Evolutionary conservation across 345 rosid species (phyloP).

Genomic region (Brassica cretica): DNA sequence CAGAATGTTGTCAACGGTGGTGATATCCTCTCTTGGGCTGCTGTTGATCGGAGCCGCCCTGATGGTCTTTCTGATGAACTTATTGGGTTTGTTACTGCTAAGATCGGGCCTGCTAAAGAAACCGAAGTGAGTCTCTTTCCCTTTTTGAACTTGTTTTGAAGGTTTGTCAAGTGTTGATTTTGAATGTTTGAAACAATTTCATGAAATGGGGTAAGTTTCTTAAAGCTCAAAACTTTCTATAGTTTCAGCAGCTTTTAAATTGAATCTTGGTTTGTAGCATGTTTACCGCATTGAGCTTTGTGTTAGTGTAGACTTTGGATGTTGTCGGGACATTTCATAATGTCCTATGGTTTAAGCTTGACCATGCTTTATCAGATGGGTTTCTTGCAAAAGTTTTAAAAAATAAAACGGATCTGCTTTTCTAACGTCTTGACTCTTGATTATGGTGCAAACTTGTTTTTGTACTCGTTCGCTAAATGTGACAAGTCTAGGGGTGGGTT

Average conservation of each 20-base stretch:
- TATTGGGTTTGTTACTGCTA: slow-evolving; percentile 91
- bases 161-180: slow-evolving; percentile 1
- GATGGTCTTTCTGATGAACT: slow-evolving; percentile 71
- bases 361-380: slow-evolving; percentile 3
- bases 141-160: slow-evolving; percentile 9
- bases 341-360: background rate
- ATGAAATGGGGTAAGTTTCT: background rate
- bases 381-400: background rate
- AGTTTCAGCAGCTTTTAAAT: background rate
- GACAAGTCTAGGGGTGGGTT: background rate
- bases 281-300: slow-evolving; percentile 6
- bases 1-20: slow-evolving; percentile 78
- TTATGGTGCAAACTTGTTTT: background rate
- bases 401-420: background rate
- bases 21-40: slow-evolving; percentile 92
- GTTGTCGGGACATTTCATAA: background rate
- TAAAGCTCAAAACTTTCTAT: background rate
- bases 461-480: background rate
- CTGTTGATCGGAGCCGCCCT: slow-evolving; percentile 75
- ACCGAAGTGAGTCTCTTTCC: slow-evolving; percentile 69
- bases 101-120: slow-evolving; percentile 67
- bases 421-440: background rate
- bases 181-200: slow-evolving; percentile 6
- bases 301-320: background rate
- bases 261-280: background rate